A percentile compares a stretch with the other conserved stretches of the same genome.
phyloP scores from a whole-genome alignment of 2,329 filamentous ascomycete species.

The Furcasterigmium furcatum region DNA sequence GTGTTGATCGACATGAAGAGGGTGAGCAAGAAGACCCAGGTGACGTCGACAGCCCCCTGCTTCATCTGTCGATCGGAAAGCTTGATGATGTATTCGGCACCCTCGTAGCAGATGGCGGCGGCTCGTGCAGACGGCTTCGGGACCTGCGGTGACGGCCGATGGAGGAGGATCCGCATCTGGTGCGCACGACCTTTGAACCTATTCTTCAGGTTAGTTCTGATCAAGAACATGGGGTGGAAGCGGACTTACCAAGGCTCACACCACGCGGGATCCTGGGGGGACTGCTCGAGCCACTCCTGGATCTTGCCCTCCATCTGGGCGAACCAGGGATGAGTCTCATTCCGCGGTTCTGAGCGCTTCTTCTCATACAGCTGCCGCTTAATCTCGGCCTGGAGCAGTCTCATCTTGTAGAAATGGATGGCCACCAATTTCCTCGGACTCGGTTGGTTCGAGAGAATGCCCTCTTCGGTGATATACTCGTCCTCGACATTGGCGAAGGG shows the following conservation, averaged over 20 bases:
- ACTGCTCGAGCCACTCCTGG: slow-evolving; percentile 72
- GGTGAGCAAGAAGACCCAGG: slow-evolving; percentile 88
- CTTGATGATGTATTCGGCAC: slow-evolving; percentile 76
- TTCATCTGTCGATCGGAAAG: slow-evolving; percentile 79
- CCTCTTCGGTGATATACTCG: slow-evolving; percentile 73
- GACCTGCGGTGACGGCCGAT: slow-evolving; percentile 87
- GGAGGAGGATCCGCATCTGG: slow-evolving; percentile 84
- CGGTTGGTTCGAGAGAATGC: slow-evolving; percentile 67
- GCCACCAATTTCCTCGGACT: slow-evolving; percentile 84
- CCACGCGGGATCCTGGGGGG: slow-evolving; percentile 67
- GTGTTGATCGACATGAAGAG: slow-evolving; percentile 92
- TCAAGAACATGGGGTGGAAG: not conserved
- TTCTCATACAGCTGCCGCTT: slow-evolving; percentile 81
- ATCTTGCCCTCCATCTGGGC: slow-evolving; percentile 74
- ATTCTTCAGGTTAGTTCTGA: slow-evolving; percentile 4
- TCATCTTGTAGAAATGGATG: slow-evolving; percentile 93
- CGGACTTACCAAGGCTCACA: slow-evolving; percentile 73
- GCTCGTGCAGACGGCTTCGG: slow-evolving; percentile 79
- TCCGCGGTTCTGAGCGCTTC: slow-evolving; percentile 71
- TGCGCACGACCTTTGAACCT: slow-evolving; percentile 72
- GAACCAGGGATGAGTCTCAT: slow-evolving; percentile 87
- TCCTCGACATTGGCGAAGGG: slow-evolving; percentile 85
- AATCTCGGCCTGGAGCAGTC: slow-evolving; percentile 83
- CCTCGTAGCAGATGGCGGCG: slow-evolving; percentile 79
- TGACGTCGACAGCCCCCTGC: slow-evolving; percentile 74